Evolutionary conservation across 306 rosid genomes (phyloP), one percentile per base, ranked within the genome.

Genomic region (Adenanthera pavonina): DNA sequence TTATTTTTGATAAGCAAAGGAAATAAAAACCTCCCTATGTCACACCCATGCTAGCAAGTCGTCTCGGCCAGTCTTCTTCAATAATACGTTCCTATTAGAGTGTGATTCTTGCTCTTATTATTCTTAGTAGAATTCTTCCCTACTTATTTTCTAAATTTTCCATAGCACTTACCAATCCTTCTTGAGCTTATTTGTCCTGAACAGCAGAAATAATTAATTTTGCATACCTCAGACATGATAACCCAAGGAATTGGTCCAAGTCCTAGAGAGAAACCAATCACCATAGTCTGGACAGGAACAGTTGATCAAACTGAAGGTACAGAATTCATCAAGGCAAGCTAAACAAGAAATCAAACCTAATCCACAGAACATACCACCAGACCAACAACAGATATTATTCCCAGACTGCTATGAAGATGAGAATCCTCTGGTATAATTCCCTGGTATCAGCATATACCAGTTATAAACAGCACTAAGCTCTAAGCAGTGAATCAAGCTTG

Each of bases 191-290:
- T 72, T 70, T 57, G 52, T 56, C 33, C 41, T 48, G 56, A 72
- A 52, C 67, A 54, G 53, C 34, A 54, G 43, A 64, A 35, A 64
- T 25, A 72, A 74, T 25, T 53, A 60, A 20, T 59, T 35, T 84
- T 71, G 5, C 79, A 74, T 84, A 91, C 97, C 97, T 93, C 97
- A 38, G 97, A 93, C 97, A 93, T 93, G 82, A 93, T 93, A 69
- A 93, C 56, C 97, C 97, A 93, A 12, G 97, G 97, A 85, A 93
- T 90, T 54, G 97, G 91, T 78, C 97, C 97, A 11, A 91, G 85
- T 35, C 97, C 97, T 19, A 93, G 87, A 75, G 97, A 93, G 91
- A 86, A 93, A 40, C 87, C 86, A 56, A 88, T 86, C 54, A 86
- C 94, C 91, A 89, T 72, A 49, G 83, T 82, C 97, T 93, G 77